Conservation (phyloP, 306 rosid genomes). For the Quercus engelmannii region DNA sequence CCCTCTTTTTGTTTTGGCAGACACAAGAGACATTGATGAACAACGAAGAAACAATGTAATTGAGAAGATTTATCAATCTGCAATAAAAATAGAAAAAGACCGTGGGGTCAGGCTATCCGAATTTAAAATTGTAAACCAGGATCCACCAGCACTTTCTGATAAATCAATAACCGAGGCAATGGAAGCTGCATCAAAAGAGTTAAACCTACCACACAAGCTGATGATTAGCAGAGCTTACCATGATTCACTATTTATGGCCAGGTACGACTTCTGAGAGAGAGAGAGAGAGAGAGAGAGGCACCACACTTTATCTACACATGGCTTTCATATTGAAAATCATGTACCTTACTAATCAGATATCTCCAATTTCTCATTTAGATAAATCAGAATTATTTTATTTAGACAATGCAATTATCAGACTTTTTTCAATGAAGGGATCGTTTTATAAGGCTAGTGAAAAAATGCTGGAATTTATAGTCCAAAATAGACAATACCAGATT, state of each 20-base stretch:
- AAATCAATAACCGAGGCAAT: constrained; percentile 60
- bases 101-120: constrained; percentile 72
- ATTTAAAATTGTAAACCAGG: constrained; percentile 78
- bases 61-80: constrained; percentile 72
- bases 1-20: constrained; percentile 38
- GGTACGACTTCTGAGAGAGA: constrained; percentile 41
- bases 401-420: background rate
- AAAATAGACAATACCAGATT: background rate
- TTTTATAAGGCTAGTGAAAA: background rate
- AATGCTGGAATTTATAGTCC: background rate
- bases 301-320: background rate
- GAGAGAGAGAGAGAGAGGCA: background rate
- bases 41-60: constrained; percentile 73
- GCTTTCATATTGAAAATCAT: background rate
- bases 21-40: constrained; percentile 88
- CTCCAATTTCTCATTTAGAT: background rate
- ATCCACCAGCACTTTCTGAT: constrained; percentile 86
- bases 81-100: constrained; percentile 53
- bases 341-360: background rate
- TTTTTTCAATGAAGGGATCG: too few species aligned
- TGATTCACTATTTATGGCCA: constrained; percentile 90
- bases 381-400: background rate
- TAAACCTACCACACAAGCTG: constrained; percentile 73
- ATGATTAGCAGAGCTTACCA: constrained; percentile 98
- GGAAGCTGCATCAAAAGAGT: constrained; percentile 70